Percentiles rank a stretch among this genome's conserved stretches.
Evolutionary conservation across 2,329 filamentous ascomycete species (phyloP).

Genomic region (Colletotrichum horii): DNA sequence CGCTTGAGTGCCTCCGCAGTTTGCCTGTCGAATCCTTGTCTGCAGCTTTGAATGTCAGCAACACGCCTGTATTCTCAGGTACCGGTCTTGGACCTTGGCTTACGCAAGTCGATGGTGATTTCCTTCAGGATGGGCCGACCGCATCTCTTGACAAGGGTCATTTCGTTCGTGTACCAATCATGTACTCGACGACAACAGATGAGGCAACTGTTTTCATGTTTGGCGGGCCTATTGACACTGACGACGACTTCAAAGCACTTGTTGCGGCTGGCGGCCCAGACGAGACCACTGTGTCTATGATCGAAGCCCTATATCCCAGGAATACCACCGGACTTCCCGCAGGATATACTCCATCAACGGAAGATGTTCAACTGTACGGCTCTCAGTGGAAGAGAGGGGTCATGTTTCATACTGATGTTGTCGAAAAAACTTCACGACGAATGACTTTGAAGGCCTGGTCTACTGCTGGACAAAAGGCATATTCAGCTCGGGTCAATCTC

Average conservation of each 20-base stretch:
- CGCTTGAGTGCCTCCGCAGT: constrained; percentile 29
- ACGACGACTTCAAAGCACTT: neutral
- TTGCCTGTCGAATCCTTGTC: constrained; percentile 33
- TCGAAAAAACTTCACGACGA: neutral
- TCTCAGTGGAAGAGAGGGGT: neutral
- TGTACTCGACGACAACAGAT: constrained; percentile 68
- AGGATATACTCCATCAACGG: neutral
- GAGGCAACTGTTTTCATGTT: constrained; percentile 60
- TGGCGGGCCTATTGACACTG: neutral
- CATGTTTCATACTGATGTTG: neutral
- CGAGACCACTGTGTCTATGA: neutral
- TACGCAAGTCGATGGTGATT: constrained; percentile 39
- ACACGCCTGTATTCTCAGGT: constrained; percentile 22
- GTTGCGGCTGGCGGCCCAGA: neutral
- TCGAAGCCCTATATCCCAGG: neutral
- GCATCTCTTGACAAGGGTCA: constrained; percentile 59
- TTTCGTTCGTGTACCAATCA: constrained; percentile 68
- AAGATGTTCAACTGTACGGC: neutral
- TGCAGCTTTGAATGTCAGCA: constrained; percentile 31
- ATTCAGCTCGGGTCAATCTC: neutral
- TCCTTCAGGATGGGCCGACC: constrained; percentile 46
- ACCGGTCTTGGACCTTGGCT: neutral
- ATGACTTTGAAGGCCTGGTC: neutral
- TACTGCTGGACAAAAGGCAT: neutral
- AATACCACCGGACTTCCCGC: neutral